Evolutionary conservation across 1,284 basidiomycete genomes (phyloP), one percentile per base, ranked within the genome.

Genomic region (Somion occarium): DNA sequence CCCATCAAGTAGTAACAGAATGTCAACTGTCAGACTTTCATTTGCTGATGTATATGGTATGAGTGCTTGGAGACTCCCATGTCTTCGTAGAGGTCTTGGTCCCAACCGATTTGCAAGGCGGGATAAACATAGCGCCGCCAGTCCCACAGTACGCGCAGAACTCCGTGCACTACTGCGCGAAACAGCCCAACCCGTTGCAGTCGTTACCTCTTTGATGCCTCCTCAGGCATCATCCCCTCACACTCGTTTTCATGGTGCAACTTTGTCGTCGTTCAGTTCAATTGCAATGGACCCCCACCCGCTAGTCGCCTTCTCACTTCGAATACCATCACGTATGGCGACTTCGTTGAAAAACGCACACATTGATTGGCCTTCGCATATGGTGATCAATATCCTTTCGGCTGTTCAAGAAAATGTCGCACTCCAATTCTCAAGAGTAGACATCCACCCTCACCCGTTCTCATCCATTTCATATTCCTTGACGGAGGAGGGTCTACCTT

Each of bases 251-350:
- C 93, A 96, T 67, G 93, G 93, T 56, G 91, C 92, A 38, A 96
- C 93, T 0, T 75, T 97, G 38, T 95, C 93, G 3, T 95, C 93
- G 0, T 92, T 96, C 65, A 85, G 91, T 23, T 93, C 91, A n/a
- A 83, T 96, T 59, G 83, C 93, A 1, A 80, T 97, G 72, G 82
- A 91, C 59, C 93, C 93, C 1, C 72, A 85, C 59, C 92, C 93
- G 0, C 79, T 96, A 53, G 80, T 97, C 56, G 80, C 91, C 0
- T 96, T 96, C 68, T 87, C 91, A 11, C 76, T 96, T 12, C 83
- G 91, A 25, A 76, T 93, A n/a, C 93, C 93, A 2, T 94, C 91
- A 0, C 78, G 91, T 5, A 88, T 95, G 79, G 91, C 91, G 2
- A 75, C 73, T 43, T 75, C 78, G 23, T 80, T 81, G 56, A 76